Percentiles rank a stretch among this genome's conserved stretches.
Conservation (phyloP, 2,329 filamentous ascomycete species). For the Penicillium decumbens region DNA sequence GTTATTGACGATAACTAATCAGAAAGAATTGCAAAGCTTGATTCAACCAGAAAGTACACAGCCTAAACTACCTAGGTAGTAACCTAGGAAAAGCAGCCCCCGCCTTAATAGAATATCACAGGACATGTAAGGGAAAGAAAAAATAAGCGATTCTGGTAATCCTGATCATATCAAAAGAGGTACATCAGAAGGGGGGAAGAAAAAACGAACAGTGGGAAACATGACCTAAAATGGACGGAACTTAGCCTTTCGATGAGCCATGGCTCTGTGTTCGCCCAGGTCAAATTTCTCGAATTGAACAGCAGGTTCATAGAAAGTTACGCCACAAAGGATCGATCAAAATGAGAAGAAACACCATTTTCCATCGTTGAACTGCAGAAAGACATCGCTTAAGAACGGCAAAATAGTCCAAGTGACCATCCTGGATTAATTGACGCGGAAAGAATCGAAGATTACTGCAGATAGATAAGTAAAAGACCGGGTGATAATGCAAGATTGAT, state of each 20-base stretch:
- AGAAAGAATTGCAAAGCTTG: not conserved
- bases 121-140: not conserved
- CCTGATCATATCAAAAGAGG: conserved; percentile 5
- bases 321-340: conserved; percentile 8
- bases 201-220: not conserved
- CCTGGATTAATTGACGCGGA: conserved; percentile 32
- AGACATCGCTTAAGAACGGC: conserved; percentile 23
- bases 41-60: not conserved
- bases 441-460: conserved; percentile 36
- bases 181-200: conserved; percentile 14
- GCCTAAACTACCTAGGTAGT: not conserved
- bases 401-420: conserved; percentile 11
- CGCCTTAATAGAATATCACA: not conserved
- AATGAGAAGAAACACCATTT: conserved; percentile 22
- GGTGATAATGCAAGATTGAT: not conserved
- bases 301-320: conserved; percentile 9
- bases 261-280: not conserved
- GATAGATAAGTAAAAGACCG: conserved; percentile 3
- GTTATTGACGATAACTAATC: not conserved
- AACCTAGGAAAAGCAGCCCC: not conserved
- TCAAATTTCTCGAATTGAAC: conserved; percentile 4
- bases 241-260: not conserved
- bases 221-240: not conserved
- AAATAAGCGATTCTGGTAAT: not conserved
- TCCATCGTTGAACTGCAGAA: conserved; percentile 11